Evolutionary conservation across 768 basidiomycete genomes (phyloP).

Genomic region (Tremella fuciformis): DNA sequence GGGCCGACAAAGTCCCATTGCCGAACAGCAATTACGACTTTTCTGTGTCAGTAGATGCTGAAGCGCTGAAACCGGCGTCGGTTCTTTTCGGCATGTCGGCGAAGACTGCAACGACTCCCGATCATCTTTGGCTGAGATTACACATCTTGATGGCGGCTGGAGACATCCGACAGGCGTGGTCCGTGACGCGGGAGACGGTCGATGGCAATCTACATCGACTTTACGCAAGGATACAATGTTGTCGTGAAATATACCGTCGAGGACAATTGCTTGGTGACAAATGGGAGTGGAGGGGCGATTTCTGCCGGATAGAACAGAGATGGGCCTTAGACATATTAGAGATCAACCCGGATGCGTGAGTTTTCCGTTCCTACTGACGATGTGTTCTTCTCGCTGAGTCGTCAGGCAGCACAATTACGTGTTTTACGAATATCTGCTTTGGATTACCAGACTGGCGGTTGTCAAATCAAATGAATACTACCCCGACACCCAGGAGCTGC

Average conservation of each 20-base stretch:
- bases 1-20: constrained; percentile 9
- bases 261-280: background rate
- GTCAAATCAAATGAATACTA: background rate
- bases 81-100: constrained; percentile 13
- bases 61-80: constrained; percentile 13
- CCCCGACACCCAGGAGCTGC: constrained; percentile 5
- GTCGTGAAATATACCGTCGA: background rate
- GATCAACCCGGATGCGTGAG: constrained; percentile 22
- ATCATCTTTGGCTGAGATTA: constrained; percentile 37
- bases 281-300: background rate
- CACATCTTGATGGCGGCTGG: constrained; percentile 33
- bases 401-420: constrained; percentile 39
- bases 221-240: constrained; percentile 6
- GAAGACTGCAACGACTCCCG: constrained; percentile 20
- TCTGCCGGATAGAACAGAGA: background rate
- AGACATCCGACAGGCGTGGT: constrained; percentile 16
- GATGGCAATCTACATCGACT: constrained; percentile 2
- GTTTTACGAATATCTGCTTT: constrained; percentile 31
- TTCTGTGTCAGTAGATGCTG: background rate
- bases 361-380: background rate
- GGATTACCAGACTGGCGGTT: background rate
- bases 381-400: background rate
- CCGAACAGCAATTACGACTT: background rate
- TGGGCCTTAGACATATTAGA: background rate
- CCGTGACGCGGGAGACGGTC: too few species aligned